phyloP scores from a whole-genome alignment of 345 rosid species.

The Erysimum cheiranthoides region DNA sequence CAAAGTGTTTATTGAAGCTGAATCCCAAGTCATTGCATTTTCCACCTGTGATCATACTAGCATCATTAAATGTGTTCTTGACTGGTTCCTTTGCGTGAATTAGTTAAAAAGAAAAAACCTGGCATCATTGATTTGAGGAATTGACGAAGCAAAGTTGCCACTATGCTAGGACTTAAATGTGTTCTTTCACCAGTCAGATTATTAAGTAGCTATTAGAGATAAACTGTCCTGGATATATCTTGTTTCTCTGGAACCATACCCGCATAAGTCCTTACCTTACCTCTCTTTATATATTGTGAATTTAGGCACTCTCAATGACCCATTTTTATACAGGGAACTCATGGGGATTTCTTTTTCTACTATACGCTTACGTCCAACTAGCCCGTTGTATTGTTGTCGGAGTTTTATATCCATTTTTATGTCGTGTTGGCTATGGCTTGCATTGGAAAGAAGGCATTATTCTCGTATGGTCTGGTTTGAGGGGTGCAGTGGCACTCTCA shows the following conservation, averaged over 20 bases:
- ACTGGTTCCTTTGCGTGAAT: too few species aligned
- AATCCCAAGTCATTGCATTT: not conserved
- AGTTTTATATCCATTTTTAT: conserved; percentile 65
- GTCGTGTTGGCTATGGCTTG: conserved; percentile 83
- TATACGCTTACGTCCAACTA: conserved; percentile 67
- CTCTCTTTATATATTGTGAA: not conserved
- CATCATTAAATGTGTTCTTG: too few species aligned
- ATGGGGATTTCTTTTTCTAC: conserved; percentile 84
- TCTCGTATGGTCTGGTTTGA: conserved; percentile 90
- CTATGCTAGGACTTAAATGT: conserved; percentile 1
- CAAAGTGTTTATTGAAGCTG: not conserved
- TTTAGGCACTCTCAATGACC: not conserved
- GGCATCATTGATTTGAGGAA: conserved; percentile 16
- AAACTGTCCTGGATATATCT: not conserved
- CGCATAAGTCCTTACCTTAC: not conserved
- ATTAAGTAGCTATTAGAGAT: conserved; percentile 4
- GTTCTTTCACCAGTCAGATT: not conserved
- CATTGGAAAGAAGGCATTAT: conserved; percentile 90
- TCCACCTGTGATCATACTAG: too few species aligned
- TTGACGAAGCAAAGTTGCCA: too few species aligned
- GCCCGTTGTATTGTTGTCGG: conserved; percentile 81
- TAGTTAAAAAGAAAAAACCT: not conserved
- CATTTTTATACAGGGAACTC: conserved; percentile 61
- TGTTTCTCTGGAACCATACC: not conserved
- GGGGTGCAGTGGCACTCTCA: conserved; percentile 94